phyloP scores from a whole-genome alignment of 169 alveolate genomes.

The Sarcocystis neurona region DNA sequence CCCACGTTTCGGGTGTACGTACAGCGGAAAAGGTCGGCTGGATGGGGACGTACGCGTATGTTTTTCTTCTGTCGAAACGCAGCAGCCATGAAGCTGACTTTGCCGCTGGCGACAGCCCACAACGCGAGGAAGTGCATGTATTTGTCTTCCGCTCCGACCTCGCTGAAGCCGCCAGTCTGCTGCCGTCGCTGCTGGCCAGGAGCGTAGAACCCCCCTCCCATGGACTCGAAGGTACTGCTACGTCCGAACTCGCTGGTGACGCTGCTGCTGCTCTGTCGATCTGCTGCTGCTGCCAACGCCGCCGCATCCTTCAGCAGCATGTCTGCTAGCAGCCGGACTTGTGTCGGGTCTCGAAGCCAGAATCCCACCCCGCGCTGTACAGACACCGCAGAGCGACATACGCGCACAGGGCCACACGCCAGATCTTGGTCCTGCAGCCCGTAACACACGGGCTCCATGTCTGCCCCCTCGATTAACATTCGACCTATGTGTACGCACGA shows the following conservation, averaged over 20 bases:
- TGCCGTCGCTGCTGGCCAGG: background rate
- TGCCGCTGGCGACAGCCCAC: slow-evolving; percentile 45
- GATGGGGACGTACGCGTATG: background rate
- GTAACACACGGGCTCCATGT: no score
- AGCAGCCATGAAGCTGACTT: slow-evolving; percentile 9
- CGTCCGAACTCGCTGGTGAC: background rate
- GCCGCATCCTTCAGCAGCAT: slow-evolving; percentile 31
- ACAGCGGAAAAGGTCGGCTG: background rate
- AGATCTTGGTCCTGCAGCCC: no score
- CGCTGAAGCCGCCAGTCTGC: background rate
- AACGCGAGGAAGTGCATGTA: background rate
- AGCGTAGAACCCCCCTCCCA: no score
- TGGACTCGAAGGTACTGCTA: background rate
- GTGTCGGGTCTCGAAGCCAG: slow-evolving; percentile 39
- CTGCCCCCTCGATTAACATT: no score
- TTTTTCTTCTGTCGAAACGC: slow-evolving; percentile 26
- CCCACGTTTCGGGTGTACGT: no score
- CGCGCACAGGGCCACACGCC: no score
- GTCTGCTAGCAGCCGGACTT: slow-evolving; percentile 30
- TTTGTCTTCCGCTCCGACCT: no score
- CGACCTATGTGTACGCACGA: no score
- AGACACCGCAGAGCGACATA: background rate
- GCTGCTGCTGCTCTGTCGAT: slow-evolving; percentile 27
- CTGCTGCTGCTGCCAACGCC: slow-evolving; percentile 36
- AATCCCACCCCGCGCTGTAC: slow-evolving; percentile 58